Evolutionary conservation across 176 grass and related monocot genomes (phyloP).

Genomic region (Melocanna baccifera): DNA sequence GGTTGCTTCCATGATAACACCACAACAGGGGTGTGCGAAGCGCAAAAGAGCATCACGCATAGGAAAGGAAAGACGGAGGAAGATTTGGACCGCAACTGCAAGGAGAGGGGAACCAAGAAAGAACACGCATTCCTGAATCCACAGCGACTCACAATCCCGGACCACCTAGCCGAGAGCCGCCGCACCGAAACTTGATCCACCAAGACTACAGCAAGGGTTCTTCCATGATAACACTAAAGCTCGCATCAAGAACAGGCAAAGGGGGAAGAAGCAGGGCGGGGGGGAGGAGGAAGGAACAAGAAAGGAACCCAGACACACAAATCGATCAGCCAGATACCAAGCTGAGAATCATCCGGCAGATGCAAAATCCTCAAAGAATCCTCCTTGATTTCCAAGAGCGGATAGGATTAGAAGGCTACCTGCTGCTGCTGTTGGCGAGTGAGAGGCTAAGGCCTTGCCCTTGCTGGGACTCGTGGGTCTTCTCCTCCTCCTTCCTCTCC

Average conservation of each 20-base stretch:
- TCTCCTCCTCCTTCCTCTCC: conserved; percentile 1
- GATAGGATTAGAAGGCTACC: conserved; percentile 18
- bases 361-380: background rate
- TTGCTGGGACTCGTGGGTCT: conserved; percentile 17
- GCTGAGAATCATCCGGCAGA: background rate
- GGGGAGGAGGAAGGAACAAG: background rate
- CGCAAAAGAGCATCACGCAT: background rate
- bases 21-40: background rate
- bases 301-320: background rate
- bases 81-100: background rate
- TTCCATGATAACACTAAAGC: background rate
- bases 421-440: conserved; percentile 41
- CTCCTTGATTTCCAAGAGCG: background rate
- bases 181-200: background rate
- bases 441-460: conserved; percentile 33
- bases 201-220: background rate
- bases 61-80: background rate
- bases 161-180: background rate
- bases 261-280: background rate
- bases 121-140: conserved; percentile 12
- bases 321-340: background rate
- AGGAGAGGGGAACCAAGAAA: background rate
- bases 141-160: background rate
- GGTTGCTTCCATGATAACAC: background rate
- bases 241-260: background rate